These are phyloP conservation scores for Gracilaria gracilis DNA, from an alignment of 23 red algal species.

Conservation along the genomic window DNA sequence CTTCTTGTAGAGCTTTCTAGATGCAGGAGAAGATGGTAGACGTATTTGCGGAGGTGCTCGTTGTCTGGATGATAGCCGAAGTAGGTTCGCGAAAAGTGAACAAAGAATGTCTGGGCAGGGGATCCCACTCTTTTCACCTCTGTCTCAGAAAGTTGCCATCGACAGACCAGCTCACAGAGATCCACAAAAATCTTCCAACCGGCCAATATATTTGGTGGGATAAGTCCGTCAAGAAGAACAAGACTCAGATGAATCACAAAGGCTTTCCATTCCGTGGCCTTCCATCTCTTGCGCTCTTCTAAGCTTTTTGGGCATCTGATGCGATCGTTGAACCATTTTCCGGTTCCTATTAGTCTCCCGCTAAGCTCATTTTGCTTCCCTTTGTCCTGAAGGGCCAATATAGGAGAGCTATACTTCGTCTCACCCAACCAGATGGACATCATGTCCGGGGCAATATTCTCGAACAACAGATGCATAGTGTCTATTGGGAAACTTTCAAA, in stretches of 20 bases:
- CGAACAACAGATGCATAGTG: constrained; percentile 33
- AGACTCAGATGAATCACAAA: constrained; percentile 10
- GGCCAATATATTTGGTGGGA: background rate
- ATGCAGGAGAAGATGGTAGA: background rate
- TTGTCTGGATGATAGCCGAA: background rate
- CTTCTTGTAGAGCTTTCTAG: background rate
- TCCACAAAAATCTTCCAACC: constrained; percentile 2
- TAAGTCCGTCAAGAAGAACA: background rate
- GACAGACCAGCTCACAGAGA: background rate
- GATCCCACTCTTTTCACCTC: background rate
- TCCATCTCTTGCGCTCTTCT: background rate
- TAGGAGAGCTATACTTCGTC: background rate
- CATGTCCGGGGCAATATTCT: constrained; percentile 26
- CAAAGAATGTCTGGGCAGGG: background rate
- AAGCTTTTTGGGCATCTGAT: background rate
- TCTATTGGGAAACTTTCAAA: constrained; percentile 11
- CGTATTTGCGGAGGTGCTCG: background rate
- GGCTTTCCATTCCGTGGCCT: constrained; percentile 10
- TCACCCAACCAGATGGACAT: constrained; percentile 35
- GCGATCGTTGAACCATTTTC: background rate
- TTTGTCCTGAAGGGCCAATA: too few relatives aligned
- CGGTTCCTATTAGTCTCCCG: background rate
- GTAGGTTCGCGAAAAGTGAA: background rate
- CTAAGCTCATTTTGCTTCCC: background rate
- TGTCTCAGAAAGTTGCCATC: background rate